These are phyloP conservation scores for Citrullus colocynthis DNA, from an alignment of 306 rosid genomes.

Conservation along the genomic window DNA sequence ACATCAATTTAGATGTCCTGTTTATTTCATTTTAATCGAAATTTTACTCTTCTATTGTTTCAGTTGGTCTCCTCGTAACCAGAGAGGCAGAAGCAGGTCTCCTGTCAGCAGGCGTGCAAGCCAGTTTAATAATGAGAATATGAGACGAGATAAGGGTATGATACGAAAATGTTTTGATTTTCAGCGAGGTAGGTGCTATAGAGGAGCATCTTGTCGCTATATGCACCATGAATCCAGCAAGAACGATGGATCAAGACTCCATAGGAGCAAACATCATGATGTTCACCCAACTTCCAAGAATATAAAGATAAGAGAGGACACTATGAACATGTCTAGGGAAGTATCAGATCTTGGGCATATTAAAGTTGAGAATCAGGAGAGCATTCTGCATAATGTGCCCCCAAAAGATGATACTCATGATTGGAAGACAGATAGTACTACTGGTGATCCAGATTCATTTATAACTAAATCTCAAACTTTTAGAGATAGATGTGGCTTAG, in stretches of 20 bases:
- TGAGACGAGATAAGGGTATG: slow-evolving; percentile 46
- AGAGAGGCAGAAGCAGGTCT: slow-evolving; percentile 82
- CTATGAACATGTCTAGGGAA: slow-evolving; percentile 17
- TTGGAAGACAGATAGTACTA: slow-evolving; percentile 15
- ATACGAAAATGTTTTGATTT: slow-evolving; percentile 51
- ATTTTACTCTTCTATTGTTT: slow-evolving; percentile 22
- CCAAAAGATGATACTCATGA: slow-evolving; percentile 21
- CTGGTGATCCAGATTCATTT: slow-evolving; percentile 20
- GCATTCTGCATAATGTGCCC: slow-evolving; percentile 20
- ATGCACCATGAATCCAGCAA: slow-evolving; percentile 51
- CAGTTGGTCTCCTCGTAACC: slow-evolving; percentile 67
- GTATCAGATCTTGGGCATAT: slow-evolving; percentile 24
- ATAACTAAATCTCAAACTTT: slow-evolving; percentile 22
- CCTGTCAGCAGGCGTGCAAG: slow-evolving; percentile 51
- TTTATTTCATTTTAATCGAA: not conserved
- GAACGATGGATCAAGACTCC: slow-evolving; percentile 46
- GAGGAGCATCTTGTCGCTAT: slow-evolving; percentile 76
- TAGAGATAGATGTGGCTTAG: slow-evolving; percentile 20
- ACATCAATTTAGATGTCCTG: not conserved
- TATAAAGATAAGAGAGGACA: slow-evolving; percentile 24
- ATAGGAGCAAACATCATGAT: slow-evolving; percentile 35
- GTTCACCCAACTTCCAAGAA: slow-evolving; percentile 19
- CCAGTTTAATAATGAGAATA: slow-evolving; percentile 36
- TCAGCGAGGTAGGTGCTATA: slow-evolving; percentile 60
- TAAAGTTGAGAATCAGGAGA: slow-evolving; percentile 30